A percentile compares a stretch with the other conserved stretches of the same genome.
Evolutionary conservation across 192 early-diverging fungal genomes (phyloP).

Genomic region (Coemansia sp.): DNA sequence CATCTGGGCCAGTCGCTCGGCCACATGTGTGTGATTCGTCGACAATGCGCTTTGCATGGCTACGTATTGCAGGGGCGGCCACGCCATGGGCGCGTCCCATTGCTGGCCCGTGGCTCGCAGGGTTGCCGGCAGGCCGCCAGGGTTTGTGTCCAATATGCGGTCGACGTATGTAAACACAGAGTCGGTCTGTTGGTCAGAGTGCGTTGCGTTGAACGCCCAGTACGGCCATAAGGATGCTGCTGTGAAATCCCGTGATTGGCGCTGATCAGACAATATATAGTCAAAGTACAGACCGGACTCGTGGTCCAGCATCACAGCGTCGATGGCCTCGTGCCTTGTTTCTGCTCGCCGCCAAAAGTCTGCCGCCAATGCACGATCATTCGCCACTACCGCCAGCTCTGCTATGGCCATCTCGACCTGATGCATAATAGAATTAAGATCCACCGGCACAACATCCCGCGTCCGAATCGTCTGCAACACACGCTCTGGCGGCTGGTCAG

Average conservation of each 20-base stretch:
- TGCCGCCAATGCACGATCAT: background rate
- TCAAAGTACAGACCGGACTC: slow-evolving; percentile 55
- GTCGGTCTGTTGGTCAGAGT: slow-evolving; percentile 6
- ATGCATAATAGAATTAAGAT: slow-evolving; percentile 71
- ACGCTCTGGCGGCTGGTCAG: slow-evolving; percentile 17
- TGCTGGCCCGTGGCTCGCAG: slow-evolving; percentile 60
- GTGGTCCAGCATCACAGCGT: slow-evolving; percentile 57
- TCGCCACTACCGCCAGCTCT: background rate
- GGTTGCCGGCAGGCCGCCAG: slow-evolving; percentile 66
- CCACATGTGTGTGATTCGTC: slow-evolving; percentile 12
- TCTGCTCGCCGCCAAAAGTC: slow-evolving; percentile 31
- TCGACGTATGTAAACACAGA: slow-evolving; percentile 49
- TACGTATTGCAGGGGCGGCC: slow-evolving; percentile 67
- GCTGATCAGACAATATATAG: slow-evolving; percentile 53
- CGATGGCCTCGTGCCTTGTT: slow-evolving; percentile 51
- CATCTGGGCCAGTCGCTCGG: slow-evolving; percentile 51
- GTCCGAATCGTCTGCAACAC: slow-evolving; percentile 60
- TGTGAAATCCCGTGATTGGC: slow-evolving; percentile 38
- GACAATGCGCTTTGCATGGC: slow-evolving; percentile 54
- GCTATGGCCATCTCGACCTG: slow-evolving; percentile 31
- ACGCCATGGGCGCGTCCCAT: slow-evolving; percentile 74
- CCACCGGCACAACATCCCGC: slow-evolving; percentile 61
- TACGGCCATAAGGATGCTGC: slow-evolving; percentile 62
- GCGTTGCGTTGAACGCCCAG: slow-evolving; percentile 56
- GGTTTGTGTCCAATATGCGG: slow-evolving; percentile 39